Evolutionary conservation across 148 eudicot species (phyloP), one percentile per base, ranked within the genome.

Genomic region (Silene latifolia): DNA sequence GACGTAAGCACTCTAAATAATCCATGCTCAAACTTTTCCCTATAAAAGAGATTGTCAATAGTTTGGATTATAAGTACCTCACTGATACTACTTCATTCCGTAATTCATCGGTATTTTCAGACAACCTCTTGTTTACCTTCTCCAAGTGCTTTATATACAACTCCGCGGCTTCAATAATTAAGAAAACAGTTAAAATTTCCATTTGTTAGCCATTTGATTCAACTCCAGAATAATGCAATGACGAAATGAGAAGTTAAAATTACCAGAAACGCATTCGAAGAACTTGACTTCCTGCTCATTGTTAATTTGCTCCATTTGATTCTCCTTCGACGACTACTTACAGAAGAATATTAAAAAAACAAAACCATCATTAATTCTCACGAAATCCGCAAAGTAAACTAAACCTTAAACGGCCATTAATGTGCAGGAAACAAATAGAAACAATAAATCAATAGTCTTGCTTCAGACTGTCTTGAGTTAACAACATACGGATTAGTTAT

Each of bases 241-340:
- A 24, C 57, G 0, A 6, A 75, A 17, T 13, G 46, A 61, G 29
- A 15, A 69, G 64, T 73, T 17, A 77, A 71, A 63, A 44, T 72
- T 88, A 93, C 98, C 97, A 71, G 83, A 72, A 9, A 72, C 74
- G 81, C 51, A 91, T 1, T 88, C 82, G 78, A 78, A 4, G 72
- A 89, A 89, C 53, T 87, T 89, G 72, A 51, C 78, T 82, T 93
- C 98, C 81, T 89, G 92, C 18, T 89, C 90, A 13, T 42, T 53
- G 63, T 84, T 89, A 72, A 83, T 18, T 72, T 79, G 51, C 61
- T 86, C 94, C 62, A 84, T 39, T 66, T 83, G 80, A 57, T 81
- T 65, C 64, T 82, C 83, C 79, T 86, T 87, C 9, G 74, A 44
- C 4, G 78, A 76, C 96, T 93, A 64, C 42, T 10, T 27, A 25